Evolutionary conservation across 305 asterid species (phyloP).

Genomic region (Vinca major): DNA sequence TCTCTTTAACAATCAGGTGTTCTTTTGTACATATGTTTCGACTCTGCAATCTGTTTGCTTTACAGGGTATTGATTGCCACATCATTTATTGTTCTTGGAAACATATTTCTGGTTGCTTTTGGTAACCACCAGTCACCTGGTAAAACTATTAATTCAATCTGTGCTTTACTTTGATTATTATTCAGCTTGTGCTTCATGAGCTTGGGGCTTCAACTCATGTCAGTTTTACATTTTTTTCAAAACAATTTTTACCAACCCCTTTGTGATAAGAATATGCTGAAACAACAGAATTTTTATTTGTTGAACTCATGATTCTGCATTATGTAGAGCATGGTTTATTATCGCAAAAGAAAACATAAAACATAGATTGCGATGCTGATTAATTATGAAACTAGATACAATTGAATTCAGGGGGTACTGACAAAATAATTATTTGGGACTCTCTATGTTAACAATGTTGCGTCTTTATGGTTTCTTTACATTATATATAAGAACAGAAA

Average conservation of each 20-base stretch:
- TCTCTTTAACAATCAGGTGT: constrained; percentile 18
- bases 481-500: too few species aligned
- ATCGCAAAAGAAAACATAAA: background rate
- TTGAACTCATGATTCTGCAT: background rate
- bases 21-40: background rate
- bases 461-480: background rate
- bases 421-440: background rate
- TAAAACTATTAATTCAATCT: constrained; percentile 14
- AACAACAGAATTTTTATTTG: background rate
- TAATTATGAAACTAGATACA: background rate
- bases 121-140: constrained; percentile 99
- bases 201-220: background rate
- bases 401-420: background rate
- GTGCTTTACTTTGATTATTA: background rate
- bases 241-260: background rate
- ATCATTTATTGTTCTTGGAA: constrained; percentile 89
- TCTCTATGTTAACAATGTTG: background rate
- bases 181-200: background rate
- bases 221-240: background rate
- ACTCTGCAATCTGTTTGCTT: constrained; percentile 14
- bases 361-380: background rate
- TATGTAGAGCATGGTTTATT: background rate
- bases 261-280: background rate
- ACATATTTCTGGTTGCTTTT: constrained; percentile 92
- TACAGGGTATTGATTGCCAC: constrained; percentile 84